Conservation (phyloP, 2,329 filamentous ascomycete genomes). For the Cytospora mali region DNA sequence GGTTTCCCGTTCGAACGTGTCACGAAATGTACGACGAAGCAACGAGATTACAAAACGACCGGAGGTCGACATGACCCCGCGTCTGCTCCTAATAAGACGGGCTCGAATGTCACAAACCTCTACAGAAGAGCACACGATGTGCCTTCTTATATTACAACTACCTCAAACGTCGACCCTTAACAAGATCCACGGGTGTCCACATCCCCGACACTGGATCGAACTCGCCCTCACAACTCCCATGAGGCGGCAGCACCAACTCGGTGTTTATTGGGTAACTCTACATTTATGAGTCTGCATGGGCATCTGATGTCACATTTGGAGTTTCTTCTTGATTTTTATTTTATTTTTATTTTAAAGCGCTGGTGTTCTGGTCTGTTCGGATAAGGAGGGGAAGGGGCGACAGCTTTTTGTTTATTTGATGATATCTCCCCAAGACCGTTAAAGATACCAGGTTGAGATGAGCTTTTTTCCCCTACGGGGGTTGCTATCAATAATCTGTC, state of each 20-base stretch:
- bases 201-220: not conserved
- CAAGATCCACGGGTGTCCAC: not conserved
- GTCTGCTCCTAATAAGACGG: not conserved
- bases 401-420: not conserved
- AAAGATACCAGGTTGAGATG: slow-evolving; percentile 16
- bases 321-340: slow-evolving; percentile 3
- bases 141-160: too few relatives aligned
- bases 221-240: not conserved
- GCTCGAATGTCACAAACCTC: not conserved
- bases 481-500: not conserved
- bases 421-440: not conserved
- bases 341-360: slow-evolving; percentile 19
- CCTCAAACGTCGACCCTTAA: too few relatives aligned
- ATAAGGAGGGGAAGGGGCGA: too few relatives aligned
- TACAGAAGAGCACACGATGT: too few relatives aligned
- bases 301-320: not conserved
- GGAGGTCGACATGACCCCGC: too few relatives aligned
- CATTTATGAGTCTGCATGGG: not conserved
- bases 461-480: not conserved
- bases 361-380: slow-evolving; percentile 24
- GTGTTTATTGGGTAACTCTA: not conserved
- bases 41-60: not conserved
- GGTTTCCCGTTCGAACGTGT: not conserved
- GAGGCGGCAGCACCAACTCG: not conserved
- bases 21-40: not conserved